Evolutionary conservation across 2,329 filamentous ascomycete genomes (phyloP), one percentile per base, ranked within the genome.

Genomic region (Beauveria sp.): DNA sequence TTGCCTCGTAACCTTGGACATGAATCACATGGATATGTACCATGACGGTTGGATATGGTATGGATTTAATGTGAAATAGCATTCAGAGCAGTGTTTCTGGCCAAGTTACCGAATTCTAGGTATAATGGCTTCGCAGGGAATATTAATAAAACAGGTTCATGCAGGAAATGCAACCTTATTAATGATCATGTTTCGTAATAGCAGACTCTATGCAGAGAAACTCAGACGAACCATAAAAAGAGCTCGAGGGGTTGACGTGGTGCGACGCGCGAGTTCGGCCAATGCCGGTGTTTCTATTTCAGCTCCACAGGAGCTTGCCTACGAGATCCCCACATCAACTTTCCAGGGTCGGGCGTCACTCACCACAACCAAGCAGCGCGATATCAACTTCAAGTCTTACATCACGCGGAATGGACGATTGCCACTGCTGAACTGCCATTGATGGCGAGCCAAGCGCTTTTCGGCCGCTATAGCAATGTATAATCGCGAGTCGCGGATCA

Each of bases 401-500:
- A 47, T 14, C 30, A n/a, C 53, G 24, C 48, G 61, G 37, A 50
- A 64, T 61, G 56, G 57, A 14, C 47, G 47, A 60, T 52, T 46
- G 24, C 18, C 28, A 3, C 30, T 20, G 26, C 44, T 56, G 24
- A 62, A 44, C 20, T 47, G 65, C 63, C 63, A 54, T 62, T 59
- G 54, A 76, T 75, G 75, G 74, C 71, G 71, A 69, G 67, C 63
- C 66, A 63, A 64, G 63, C 63, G 65, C 65, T 63, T 67, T 65
- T 66, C 64, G 61, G 67, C 61, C 67, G 61, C 67, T 65, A 64
- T 66, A 64, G 70, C 60, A 64, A 81, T 81, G 79, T 81, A 81
- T 72, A 81, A 78, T 64, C 78, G 75, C 71, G 75, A 82, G 66
- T 80, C 77, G 63, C 80, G 76, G 72, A 83, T 83, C 64, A 84